Evolutionary conservation across 495 filamentous ascomycete species (phyloP).

Genomic region (Aspergillus avenaceus): DNA sequence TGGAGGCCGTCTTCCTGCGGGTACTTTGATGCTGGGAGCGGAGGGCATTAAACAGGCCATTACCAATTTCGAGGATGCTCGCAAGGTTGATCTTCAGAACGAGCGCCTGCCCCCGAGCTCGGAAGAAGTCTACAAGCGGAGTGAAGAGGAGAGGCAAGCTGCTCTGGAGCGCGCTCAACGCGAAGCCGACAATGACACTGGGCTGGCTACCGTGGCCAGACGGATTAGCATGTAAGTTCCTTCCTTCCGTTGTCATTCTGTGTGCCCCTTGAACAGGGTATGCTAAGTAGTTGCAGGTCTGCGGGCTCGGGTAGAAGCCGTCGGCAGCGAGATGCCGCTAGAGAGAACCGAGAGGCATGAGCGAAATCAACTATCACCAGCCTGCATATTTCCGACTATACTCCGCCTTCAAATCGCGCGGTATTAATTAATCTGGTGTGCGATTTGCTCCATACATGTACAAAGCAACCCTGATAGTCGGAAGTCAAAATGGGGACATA

Average conservation of each 20-base stretch:
- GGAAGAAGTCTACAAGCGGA: conserved; percentile 80
- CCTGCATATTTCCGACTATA: not conserved
- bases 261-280: not conserved
- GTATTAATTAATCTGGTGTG: not conserved
- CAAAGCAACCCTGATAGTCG: conserved; percentile 5
- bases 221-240: conserved; percentile 97
- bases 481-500: not conserved
- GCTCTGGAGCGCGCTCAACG: conserved; percentile 78
- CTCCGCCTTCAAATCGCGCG: conserved; percentile 1
- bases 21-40: conserved; percentile 95
- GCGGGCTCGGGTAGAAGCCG: conserved; percentile 33
- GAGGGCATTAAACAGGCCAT: conserved; percentile 99
- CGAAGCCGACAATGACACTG: conserved; percentile 89
- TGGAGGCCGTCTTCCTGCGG: conserved; percentile 87
- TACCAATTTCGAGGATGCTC: conserved; percentile 92
- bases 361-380: not conserved
- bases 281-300: conserved; percentile 27
- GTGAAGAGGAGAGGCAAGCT: conserved; percentile 70
- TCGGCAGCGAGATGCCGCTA: conserved; percentile 26
- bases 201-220: conserved; percentile 77
- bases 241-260: too few relatives aligned
- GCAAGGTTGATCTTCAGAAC: conserved; percentile 96
- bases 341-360: conserved; percentile 21
- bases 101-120: conserved; percentile 88
- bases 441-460: conserved; percentile 10